Evolutionary conservation across 129 eudicot genomes (phyloP), one percentile per base, ranked within the genome.

Genomic region (Silybum marianum): DNA sequence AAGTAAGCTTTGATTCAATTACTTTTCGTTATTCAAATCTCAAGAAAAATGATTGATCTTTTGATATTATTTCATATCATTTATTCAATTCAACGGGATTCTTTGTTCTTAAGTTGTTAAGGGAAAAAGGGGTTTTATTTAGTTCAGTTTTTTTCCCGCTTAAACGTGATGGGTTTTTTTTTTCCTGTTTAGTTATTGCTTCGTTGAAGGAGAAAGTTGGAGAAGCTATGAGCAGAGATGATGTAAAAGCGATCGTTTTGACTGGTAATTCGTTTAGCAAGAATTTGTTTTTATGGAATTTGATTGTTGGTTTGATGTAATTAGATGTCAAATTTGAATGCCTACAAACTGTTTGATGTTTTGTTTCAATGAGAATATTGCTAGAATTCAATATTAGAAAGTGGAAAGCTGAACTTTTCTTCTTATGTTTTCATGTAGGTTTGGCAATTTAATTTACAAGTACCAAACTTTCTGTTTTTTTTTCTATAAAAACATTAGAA

Each of bases 221-320:
- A 2, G 97, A 91, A 84, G 98, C 98, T 67, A 84, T 77, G 90
- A 85, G 81, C 69, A 93, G 98, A 77, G 88, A 93, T 73, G 99
- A 95, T 86, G 98, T 95, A 9, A 89, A 91, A 78, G 99, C 98
- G 16, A 71, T 93, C 42, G 99, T 95, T 66, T 78, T 95, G 69
- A 89, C 89, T 6, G 98, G 98, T 95, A 84, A 80, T 72, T 72
- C 13, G 9, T 74, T 14, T 26, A 74, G 25, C 14, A 2, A 9
- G n/a, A 11, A 22, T 13, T 19, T 51, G n/a, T 12, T 30, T 46
- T 28, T 1, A 46, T 19, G 70, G 30, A 46, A 23, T 48, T 83
- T 36, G 54, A 69, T 7, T 68, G 81, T 48, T 73, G 28, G 46
- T 48, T 75, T 82, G 75, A 67, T 74, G 75, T 67, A 28, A 14